Base-by-base conservation (phyloP, 106 monocot genomes). In the Cymbidium sinense region DNA sequence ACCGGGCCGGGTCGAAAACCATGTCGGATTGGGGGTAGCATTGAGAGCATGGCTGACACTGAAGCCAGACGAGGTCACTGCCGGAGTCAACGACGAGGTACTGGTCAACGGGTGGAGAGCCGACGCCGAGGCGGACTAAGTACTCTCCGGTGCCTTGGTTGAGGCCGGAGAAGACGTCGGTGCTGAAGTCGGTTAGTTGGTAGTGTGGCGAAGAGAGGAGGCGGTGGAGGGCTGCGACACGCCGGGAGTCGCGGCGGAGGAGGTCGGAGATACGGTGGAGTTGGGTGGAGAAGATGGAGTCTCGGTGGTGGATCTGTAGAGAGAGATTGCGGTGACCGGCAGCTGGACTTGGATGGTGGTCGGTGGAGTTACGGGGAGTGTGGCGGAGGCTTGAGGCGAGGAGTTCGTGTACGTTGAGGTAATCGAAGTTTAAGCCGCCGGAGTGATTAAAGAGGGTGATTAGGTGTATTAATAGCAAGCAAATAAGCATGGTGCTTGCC, bases 1-100 rank as follows among this genome's bases (percentile, higher is more conserved):
- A 94, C 12, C 67, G 74, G 35, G 93, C 67, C 15, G 93, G 93
- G 85, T 94, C 88, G 84, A 91, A 94, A 33, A 94, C 73, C 19
- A 91, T 88, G 70, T 94, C 90, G 11, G 91, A 77, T 70, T 94
- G 93, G 2, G 74, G 17, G 78, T 94, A 91, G 82, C 93, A 94
- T 75, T 85, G 83, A 23, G 28, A 7, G 85, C 93, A 94, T 0
- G 93, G 93, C 54, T 71, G 77, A 83, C 93, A 94, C 74, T 91
- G 93, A 13, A 94, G 80, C 93, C 93, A 94, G 15, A 91, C 81
- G 18, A 94, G 34, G 85, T 94, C 93, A 76, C 93, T 94, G 77
- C 93, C 93, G 73, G 93, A 91, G 78, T 94, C 93, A 28, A 94
- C 36, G 7, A 94, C 91, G 58, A 94, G 67, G 88, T 70, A 89